A percentile compares a stretch with the other conserved stretches of the same genome.
These are phyloP conservation scores for Penicillium vulpinum DNA, from an alignment of 2,329 filamentous ascomycete genomes.

Conservation along the genomic window DNA sequence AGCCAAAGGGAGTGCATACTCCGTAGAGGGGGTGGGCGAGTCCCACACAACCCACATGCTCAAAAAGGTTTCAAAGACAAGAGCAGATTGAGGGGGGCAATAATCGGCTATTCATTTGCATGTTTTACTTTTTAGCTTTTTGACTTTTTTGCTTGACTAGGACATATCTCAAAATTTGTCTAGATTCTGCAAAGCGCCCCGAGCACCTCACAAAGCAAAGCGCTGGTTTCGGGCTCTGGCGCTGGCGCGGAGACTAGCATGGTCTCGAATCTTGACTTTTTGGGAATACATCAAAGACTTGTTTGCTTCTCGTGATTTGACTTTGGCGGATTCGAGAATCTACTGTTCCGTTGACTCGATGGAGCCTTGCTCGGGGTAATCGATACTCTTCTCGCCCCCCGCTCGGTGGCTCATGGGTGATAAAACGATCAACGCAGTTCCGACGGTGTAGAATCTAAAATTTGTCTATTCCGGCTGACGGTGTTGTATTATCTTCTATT, in stretches of 20 bases:
- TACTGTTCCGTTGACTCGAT: neutral
- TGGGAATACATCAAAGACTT: neutral
- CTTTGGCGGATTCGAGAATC: neutral
- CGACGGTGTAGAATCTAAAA: neutral
- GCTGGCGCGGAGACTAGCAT: neutral
- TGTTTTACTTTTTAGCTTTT: neutral
- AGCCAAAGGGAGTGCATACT: neutral
- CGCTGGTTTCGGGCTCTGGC: neutral
- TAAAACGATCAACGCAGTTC: neutral
- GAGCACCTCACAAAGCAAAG: conserved; percentile 6
- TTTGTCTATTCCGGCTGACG: neutral
- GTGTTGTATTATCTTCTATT: neutral
- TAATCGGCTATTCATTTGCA: neutral
- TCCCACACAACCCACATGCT: neutral
- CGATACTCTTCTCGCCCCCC: neutral
- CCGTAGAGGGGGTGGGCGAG: neutral
- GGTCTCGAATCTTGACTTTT: neutral
- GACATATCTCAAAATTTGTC: neutral
- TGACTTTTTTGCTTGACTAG: neutral
- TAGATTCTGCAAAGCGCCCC: conserved; percentile 5
- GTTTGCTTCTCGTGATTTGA: neutral
- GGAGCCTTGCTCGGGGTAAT: neutral
- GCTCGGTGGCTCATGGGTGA: neutral
- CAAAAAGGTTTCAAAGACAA: neutral
- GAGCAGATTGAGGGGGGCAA: neutral